Base-by-base conservation (phyloP, 495 filamentous ascomycete species). In the Talaromyces thailandensis region DNA sequence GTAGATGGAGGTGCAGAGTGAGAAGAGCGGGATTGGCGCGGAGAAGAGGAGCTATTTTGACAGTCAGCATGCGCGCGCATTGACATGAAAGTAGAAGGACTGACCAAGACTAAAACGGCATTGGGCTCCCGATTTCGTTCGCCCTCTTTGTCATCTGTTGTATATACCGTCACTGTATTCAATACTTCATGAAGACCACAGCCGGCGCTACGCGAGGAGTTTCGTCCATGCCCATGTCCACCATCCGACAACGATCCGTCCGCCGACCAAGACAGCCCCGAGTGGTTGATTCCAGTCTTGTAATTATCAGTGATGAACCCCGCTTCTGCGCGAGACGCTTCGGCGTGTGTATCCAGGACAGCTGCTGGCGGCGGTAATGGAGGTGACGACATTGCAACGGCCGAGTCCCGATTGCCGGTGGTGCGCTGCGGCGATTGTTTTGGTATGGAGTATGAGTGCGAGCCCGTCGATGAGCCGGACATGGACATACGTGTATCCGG, bases 1-100 rank as follows among this genome's bases (percentile, higher is more conserved):
- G 63, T 82, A 83, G 32, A 81, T 43, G 18, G 71, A 68, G 18
- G 76, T 70, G 40, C 66, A 57, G 12, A 78, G 59, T 50, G 77
- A 75, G 67, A 80, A 75, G n/a, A 81, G 50, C 8, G 80, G 80
- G 21, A 81, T 69, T 3, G 78, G 73, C 23, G 76, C 51, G 51
- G 80, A 81, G 35, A 82, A 73, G 60, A 79, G 79, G 65, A 81
- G 73, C 81, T 83, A 63, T 37, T n/a, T 59, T 52, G 16, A 28
- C 23, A 52, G 23, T 55, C 23, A 55, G 51, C 6, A 55, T 55
- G 12, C 18, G 14, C 23, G 2, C 5, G 6, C 26, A 12, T 12
- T 31, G 6, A 26, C 26, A 12, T 11, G 11, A 2, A 23, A 7
- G 8, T 53, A 53, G 14, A 6, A 12, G 1, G 11, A 43, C 67